These are phyloP conservation scores for Nitzschia palea DNA, from an alignment of 108 stramenopile species.

Conservation along the genomic window DNA sequence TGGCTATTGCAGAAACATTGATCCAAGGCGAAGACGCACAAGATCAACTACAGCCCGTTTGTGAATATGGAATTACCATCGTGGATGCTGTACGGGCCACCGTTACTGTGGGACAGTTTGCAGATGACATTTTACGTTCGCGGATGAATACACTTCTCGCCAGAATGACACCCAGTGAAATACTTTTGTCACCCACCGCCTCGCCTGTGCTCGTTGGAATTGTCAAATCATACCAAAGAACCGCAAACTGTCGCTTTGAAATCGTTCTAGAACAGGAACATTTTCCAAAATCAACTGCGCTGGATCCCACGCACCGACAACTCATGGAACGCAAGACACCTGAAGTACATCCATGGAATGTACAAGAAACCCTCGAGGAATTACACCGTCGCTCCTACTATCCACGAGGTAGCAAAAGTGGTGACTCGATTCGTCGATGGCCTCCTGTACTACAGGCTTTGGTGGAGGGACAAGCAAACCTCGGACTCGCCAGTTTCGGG, in stretches of 20 bases:
- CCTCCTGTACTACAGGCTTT: conserved; percentile 80
- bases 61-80: conserved; percentile 92
- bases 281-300: conserved; percentile 77
- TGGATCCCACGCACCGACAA: conserved; percentile 51
- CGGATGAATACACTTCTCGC: conserved; percentile 93
- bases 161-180: conserved; percentile 82
- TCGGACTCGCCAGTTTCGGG: conserved; percentile 86
- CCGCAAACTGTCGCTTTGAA: conserved; percentile 44
- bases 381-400: conserved; percentile 82
- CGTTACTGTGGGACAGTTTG: conserved; percentile 96
- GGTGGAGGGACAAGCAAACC: conserved; percentile 72
- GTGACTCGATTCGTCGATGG: conserved; percentile 59
- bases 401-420: conserved; percentile 57
- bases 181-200: conserved; percentile 28
- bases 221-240: conserved; percentile 14
- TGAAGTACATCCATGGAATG: conserved; percentile 80
- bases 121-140: conserved; percentile 90
- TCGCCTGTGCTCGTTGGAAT: conserved; percentile 23
- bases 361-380: conserved; percentile 70
- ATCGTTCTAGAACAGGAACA: conserved; percentile 42
- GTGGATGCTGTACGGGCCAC: conserved; percentile 87
- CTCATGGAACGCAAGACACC: conserved; percentile 46
- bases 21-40: conserved; percentile 5
- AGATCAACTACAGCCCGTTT: conserved; percentile 53
- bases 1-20: conserved; percentile 78